These are phyloP conservation scores for Ophiostoma ips DNA, from an alignment of 2,329 filamentous ascomycete genomes.

Conservation along the genomic window DNA sequence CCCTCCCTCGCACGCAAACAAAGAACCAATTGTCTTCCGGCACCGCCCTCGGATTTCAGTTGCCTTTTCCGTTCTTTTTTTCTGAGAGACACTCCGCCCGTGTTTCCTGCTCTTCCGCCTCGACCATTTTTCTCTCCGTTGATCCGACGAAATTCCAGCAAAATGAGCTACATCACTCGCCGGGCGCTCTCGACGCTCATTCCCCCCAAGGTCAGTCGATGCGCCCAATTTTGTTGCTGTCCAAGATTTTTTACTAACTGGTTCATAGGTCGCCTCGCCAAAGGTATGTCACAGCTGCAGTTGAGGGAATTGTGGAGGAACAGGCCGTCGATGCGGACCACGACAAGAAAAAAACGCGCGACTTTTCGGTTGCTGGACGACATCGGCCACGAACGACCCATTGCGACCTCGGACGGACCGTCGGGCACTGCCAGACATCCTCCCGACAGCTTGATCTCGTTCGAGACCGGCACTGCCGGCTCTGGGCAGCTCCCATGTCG, in stretches of 20 bases:
- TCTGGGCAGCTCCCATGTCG: background rate
- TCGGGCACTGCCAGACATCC: background rate
- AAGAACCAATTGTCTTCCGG: conserved; percentile 7
- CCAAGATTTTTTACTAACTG: no score
- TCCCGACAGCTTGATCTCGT: background rate
- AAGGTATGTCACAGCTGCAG: conserved; percentile 49
- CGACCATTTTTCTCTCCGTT: conserved; percentile 8
- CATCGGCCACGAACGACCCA: background rate
- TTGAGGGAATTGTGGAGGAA: background rate
- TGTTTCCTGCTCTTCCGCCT: conserved; percentile 14
- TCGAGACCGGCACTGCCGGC: background rate
- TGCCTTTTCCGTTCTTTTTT: background rate
- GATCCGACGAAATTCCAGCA: conserved; percentile 28
- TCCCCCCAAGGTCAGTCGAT: conserved; percentile 73
- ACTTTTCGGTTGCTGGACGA: conserved; percentile 2
- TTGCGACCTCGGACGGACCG: background rate
- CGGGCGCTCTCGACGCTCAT: conserved; percentile 96
- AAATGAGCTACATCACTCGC: conserved; percentile 86
- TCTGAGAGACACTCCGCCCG: conserved; percentile 5
- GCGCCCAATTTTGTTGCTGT: no score
- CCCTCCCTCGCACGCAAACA: background rate
- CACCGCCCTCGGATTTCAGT: conserved; percentile 6
- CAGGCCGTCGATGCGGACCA: background rate
- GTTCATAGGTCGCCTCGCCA: conserved; percentile 59
- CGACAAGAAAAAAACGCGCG: conserved; percentile 6